Evolutionary conservation across 192 early-diverging fungal genomes (phyloP), one percentile per base, ranked within the genome.

Genomic region (Chytriomyces sp.): DNA sequence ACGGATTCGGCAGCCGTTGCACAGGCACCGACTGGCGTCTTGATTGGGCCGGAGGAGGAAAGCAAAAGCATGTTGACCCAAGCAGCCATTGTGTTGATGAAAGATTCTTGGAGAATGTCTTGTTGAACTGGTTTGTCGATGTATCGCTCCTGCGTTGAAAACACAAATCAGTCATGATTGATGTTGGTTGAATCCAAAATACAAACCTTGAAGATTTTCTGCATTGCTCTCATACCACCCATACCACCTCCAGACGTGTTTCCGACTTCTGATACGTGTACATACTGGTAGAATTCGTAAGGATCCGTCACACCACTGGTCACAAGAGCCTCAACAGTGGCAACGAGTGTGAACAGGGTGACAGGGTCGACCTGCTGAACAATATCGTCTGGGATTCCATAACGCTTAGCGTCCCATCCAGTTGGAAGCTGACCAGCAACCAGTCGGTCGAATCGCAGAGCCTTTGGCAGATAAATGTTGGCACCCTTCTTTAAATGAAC

Each of bases 1-100:
- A 98, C 89, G 6, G 94, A 96, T 67, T 95, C 89, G 72, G 92
- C 92, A 67, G 94, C 93, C 6, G 95, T 96, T 8, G 94, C 97
- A 78, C 97, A 98, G 63, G 95, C 97, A 72, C 95, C 94, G 45
- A 94, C 94, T 28, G 93, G 93, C 16, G 93, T 94, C 89, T 94
- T 95, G 85, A 98, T 96, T 10, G 94, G 94, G 45, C 97, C 97
- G 1, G 95, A 92, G 0, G 95, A 90, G 13, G 95, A 96, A 7
- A 98, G 88, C 63, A 98, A 85, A 77, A 98, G 88, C 92, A 98
- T 91, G 87, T 98, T 98, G 81, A 97, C 90, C 97, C 97, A 98
- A 61, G 95, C 97, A 20, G 94, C 89, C 91, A 93, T 93, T 63
- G 95, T 96, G 89, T 93, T 96, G 80, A 96, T 91, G 89, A 98